phyloP scores from a whole-genome alignment of 805 yeast species.

The Metahyphopichia silvanorum region DNA sequence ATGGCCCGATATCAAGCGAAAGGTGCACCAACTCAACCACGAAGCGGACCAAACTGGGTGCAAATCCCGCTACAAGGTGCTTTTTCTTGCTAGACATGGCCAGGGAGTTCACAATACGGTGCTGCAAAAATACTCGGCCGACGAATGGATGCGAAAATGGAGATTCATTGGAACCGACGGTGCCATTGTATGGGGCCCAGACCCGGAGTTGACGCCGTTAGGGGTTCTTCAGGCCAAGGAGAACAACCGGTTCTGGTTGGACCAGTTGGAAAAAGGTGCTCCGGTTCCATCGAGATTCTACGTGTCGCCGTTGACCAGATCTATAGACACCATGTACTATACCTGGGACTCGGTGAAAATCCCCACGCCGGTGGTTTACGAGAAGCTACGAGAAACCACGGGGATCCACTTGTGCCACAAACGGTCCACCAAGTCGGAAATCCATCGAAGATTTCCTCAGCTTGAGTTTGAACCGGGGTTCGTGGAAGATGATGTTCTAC shows the following conservation, averaged over 20 bases:
- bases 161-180: slow-evolving; percentile 50
- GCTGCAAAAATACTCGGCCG: slow-evolving; percentile 47
- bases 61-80: slow-evolving; percentile 45
- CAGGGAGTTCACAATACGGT: slow-evolving; percentile 62
- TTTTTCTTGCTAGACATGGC: slow-evolving; percentile 63
- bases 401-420: slow-evolving; percentile 60
- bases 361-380: slow-evolving; percentile 30
- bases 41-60: slow-evolving; percentile 25
- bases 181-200: slow-evolving; percentile 53
- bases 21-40: slow-evolving; percentile 29
- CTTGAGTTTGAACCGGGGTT: slow-evolving; percentile 42
- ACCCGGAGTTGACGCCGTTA: slow-evolving; percentile 50
- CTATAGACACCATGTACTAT: slow-evolving; percentile 48
- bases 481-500: slow-evolving; percentile 46
- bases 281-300: slow-evolving; percentile 53
- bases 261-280: slow-evolving; percentile 40
- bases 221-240: slow-evolving; percentile 54
- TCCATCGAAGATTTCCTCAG: slow-evolving; percentile 28
- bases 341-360: slow-evolving; percentile 43
- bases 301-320: slow-evolving; percentile 59
- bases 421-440: slow-evolving; percentile 36
- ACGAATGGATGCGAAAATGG: slow-evolving; percentile 55
- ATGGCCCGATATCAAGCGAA: slow-evolving; percentile 33
- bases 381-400: slow-evolving; percentile 54
- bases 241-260: slow-evolving; percentile 37